Base-by-base conservation (phyloP, 2,329 filamentous ascomycete genomes). In the Chrysoporthe deuterocubensis region DNA sequence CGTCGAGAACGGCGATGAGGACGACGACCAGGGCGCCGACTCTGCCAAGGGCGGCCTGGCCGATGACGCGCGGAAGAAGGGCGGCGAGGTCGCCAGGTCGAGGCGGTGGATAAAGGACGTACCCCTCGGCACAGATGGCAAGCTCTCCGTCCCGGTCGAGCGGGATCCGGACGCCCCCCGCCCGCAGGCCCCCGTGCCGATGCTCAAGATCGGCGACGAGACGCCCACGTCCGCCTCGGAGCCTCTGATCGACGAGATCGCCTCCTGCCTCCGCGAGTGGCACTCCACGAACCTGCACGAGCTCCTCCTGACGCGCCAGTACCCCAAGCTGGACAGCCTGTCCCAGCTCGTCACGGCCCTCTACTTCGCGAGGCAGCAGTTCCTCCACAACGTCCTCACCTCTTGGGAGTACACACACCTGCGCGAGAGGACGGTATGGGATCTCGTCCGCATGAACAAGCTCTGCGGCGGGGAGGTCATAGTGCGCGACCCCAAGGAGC, bases 131-230 rank as follows among this genome's bases (percentile, higher is more conserved):
- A 76, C 76, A 5, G 72, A 75, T 7, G 81, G 79, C 42, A 81
- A 74, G 26, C 77, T 86, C 26, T 85, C 85, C 9, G 74, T 83
- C 3, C 81, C 82, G 5, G 76, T 84, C 60, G 80, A 82, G 71
- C 87, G 90, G 70, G 88, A 94, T 73, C 89, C 90, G 1, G 84
- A 87, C 75, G 87, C 83, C 34, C 89, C 90, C 13, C 93, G 93
- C 73, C 96, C 95, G 42, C 88, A 93, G 13, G 96, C 96, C 13
- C 96, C 96, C 0, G 94, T 99, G 9, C 96, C 96, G 4, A 96
- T 98, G 92, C 85, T 99, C 64, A 97, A 97, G 79, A 95, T 99
- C 77, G 96, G 96, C 68, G 96, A 99, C 76, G 96, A 99, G 81
- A 97, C 94, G 1, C 93, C 94, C 1, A 97, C 93, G 0, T 97